Base-by-base conservation (phyloP, 1,284 basidiomycete species). In the Ganoderma lucidum region DNA sequence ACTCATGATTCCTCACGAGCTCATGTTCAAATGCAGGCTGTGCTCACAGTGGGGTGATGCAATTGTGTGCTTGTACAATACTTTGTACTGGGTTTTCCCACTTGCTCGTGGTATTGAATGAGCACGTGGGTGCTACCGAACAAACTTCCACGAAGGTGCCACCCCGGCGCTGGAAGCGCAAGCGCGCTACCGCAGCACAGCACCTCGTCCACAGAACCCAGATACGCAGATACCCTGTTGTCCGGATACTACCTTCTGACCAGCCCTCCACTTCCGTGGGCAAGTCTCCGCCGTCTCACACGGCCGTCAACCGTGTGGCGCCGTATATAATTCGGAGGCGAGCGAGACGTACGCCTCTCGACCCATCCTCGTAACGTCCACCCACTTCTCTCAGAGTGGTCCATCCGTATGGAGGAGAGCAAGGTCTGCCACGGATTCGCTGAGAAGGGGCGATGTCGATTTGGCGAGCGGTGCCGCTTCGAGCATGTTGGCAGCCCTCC, bases 391-490 rank as follows among this genome's bases (percentile, higher is more conserved):
- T 14, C 48, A 51, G 48, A n/a, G 15, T 9, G n/a, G 0, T 41
- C 17, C n/a, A 19, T 3, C 58, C 58, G n/a, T 39, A 59, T 59
- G 58, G 58, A 59, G 35, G 30, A 41, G n/a, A 51, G 5, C 48
- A 51, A 51, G 1, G 2, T 66, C 28, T 66, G 65, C 51, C 37
- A 19, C 51, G 28, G 32, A 5, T 66, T 66, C 19, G 51, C 59
- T 2, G 17, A 55, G 39, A 66, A 23, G 10, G 65, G 65, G 19
- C 37, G 37, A n/a, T 66, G 65, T 23, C 45, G 60, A 15, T 66
- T 55, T 32, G 65, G 65, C 30, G 60, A 55, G 3, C 23, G 19
- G 10, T 66, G 65, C 42, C 59, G 60, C 8, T 66, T 55, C 39
- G 39, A 62, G 9, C 65, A 66, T 17, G 51, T 62, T 6, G 59